phyloP scores from a whole-genome alignment of 2,329 filamentous ascomycete species.

The Arthrobotrys musiformis region DNA sequence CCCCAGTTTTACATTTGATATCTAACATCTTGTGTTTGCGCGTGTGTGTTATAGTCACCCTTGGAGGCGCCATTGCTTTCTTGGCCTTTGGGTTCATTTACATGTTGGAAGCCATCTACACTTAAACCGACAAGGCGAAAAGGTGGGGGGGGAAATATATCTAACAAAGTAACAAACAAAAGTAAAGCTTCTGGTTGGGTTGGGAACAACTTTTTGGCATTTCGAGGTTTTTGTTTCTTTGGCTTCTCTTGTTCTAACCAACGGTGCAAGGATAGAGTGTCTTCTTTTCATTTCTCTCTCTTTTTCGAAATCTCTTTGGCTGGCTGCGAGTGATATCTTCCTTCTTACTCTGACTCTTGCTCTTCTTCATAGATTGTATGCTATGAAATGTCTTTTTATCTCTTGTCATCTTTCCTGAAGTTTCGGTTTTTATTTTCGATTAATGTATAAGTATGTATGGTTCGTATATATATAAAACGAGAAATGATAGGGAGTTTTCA shows the following conservation, averaged over 20 bases:
- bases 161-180: constrained; percentile 16
- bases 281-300: constrained; percentile 13
- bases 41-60: constrained; percentile 64
- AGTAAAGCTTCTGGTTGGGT: constrained; percentile 9
- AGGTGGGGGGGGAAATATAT: not conserved
- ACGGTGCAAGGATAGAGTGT: constrained; percentile 34
- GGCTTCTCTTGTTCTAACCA: constrained; percentile 3
- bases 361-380: constrained; percentile 15
- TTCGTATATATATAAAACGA: constrained; percentile 32
- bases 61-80: constrained; percentile 91
- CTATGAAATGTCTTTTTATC: constrained; percentile 1
- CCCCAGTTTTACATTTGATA: constrained; percentile 36
- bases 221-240: constrained; percentile 8
- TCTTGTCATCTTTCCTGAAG: not conserved
- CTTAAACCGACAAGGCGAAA: constrained; percentile 22
- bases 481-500: constrained; percentile 18
- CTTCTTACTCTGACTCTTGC: not conserved
- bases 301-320: constrained; percentile 3
- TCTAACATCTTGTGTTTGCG: constrained; percentile 38
- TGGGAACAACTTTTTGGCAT: constrained; percentile 15
- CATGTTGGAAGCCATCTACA: constrained; percentile 78
- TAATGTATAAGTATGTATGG: constrained; percentile 54
- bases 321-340: not conserved
- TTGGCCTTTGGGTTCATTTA: constrained; percentile 93
- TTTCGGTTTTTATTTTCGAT: constrained; percentile 29